Evolutionary conservation across 805 yeast genomes (phyloP), one percentile per base, ranked within the genome.

Genomic region (Yarrowia sp.): DNA sequence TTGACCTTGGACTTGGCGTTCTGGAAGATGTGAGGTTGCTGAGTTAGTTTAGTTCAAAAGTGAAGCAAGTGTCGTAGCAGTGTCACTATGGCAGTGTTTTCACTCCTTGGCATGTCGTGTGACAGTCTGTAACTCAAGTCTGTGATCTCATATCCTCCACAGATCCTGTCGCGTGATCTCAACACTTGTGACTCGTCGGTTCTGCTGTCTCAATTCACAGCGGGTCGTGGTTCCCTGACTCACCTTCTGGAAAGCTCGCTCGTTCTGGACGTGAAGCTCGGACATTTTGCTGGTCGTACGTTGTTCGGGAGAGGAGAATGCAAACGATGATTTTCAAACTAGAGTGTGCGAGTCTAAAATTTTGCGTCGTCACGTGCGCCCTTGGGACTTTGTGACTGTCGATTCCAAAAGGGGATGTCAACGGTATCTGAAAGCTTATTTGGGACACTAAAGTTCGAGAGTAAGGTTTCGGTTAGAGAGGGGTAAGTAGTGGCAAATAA

Each of bases 21-120:
- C 87, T 92, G 93, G 97, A 95, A 95, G 89, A 95, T 94, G 89
- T 95, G 99, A 83, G 98, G 99, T 91, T 95, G 99, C 99, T 91
- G 81, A 61, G 67, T 63, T 63, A 63, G 67, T 59, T 2, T 9
- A 8, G 41, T 16, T 36, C 19, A 19, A 19, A 19, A 19, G 19
- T 19, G 19, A 19, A 19, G 19, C n/a, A 19, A 19, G 19, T 19
- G 19, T 19, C 19, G 19, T 19, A 19, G 19, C 19, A 19, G 19
- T 19, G 19, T 19, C 19, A 19, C 19, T 19, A 19, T 19, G 19
- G 19, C 19, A 19, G 19, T 19, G 19, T 19, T 19, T 19, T 19
- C 19, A 19, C 19, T 19, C 19, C 19, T 19, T 19, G 19, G 19
- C 38, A 38, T 45, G 26, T 38, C 40, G 10, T 38, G 10, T 38